Evolutionary conservation across 2,329 filamentous ascomycete species (phyloP), one percentile per base, ranked within the genome.

Genomic region (Penicillium expansum): DNA sequence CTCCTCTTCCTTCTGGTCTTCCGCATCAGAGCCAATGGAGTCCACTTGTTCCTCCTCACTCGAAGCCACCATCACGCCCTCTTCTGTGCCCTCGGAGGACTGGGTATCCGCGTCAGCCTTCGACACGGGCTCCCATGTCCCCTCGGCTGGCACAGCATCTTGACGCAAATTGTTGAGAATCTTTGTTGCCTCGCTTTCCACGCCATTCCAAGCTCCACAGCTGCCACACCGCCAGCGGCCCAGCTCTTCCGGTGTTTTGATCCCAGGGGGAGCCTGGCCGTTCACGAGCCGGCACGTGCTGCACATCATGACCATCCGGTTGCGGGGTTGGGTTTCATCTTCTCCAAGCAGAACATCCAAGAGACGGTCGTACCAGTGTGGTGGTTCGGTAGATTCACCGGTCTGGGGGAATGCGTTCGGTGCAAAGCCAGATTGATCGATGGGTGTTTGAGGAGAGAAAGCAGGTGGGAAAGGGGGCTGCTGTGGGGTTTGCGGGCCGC

Each of bases 301-400:
- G 76, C 94, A 99, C 54, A 99, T 91, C 62, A 99, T 80, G 8
- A 87, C 93, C 57, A 96, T 85, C 18, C 94, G 86, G 74, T 97
- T 97, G 78, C 92, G 95, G 2, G 93, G 85, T 13, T 90, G 86
- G 5, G 90, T 95, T 75, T 99, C 94, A 68, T 99, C 94, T 70
- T 99, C 94, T 48, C 94, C 94, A 0, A 99, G 83, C 27, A 99
- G 84, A 0, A 96, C 85, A 69, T 99, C 94, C 56, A 99, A 80
- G 52, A 99, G 86, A 55, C 93, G 86, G 72, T 99, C 94, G 75
- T 97, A 99, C 94, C 94, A 99, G 69, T 89, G 87, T 16, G 86
- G 78, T 63, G 71, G 68, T 49, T 76, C 71, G 42, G 71, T 67
- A 27, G 76, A 74, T 32, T 71, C 72, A 9, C 69, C 62, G 4